phyloP scores from a whole-genome alignment of 1,284 basidiomycete species.

The Porogramme epimiltina region DNA sequence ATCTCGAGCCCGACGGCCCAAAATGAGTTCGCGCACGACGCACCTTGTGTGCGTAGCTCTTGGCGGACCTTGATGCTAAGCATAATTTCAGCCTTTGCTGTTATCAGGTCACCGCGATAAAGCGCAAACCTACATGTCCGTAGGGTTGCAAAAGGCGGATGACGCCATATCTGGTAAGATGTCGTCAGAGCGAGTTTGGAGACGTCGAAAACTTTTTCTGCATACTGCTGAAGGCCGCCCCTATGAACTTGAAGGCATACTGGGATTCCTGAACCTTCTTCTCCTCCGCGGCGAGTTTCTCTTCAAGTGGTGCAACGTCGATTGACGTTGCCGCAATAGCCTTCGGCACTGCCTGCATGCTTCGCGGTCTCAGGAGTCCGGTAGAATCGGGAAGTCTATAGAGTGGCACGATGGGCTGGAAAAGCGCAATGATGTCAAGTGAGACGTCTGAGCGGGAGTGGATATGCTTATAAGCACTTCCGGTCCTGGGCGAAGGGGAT shows the following conservation, averaged over 20 bases:
- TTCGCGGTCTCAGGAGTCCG: background rate
- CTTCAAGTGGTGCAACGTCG: slow-evolving; percentile 19
- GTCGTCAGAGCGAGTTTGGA: background rate
- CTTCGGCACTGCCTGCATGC: background rate
- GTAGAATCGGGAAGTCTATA: too few relatives aligned
- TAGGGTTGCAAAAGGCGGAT: slow-evolving; percentile 39
- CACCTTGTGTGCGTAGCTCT: slow-evolving; percentile 37
- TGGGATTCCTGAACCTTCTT: slow-evolving; percentile 19
- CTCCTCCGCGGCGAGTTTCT: slow-evolving; percentile 19
- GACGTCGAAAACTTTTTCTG: background rate
- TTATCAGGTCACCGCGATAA: background rate
- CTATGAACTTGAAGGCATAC: slow-evolving; percentile 34
- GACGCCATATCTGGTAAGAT: slow-evolving; percentile 36
- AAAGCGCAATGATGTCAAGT: background rate
- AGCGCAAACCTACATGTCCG: slow-evolving; percentile 36
- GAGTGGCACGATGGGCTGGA: background rate
- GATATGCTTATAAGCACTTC: background rate
- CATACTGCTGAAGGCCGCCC: slow-evolving; percentile 35
- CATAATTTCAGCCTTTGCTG: background rate
- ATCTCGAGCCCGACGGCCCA: slow-evolving; percentile 38
- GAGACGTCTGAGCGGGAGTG: background rate
- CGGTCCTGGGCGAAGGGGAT: background rate
- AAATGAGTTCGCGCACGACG: slow-evolving; percentile 31
- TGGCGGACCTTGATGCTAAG: slow-evolving; percentile 34
- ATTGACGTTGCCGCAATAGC: slow-evolving; percentile 10